Conservation (phyloP, 768 basidiomycete species). For the Calvatia gigantea region DNA sequence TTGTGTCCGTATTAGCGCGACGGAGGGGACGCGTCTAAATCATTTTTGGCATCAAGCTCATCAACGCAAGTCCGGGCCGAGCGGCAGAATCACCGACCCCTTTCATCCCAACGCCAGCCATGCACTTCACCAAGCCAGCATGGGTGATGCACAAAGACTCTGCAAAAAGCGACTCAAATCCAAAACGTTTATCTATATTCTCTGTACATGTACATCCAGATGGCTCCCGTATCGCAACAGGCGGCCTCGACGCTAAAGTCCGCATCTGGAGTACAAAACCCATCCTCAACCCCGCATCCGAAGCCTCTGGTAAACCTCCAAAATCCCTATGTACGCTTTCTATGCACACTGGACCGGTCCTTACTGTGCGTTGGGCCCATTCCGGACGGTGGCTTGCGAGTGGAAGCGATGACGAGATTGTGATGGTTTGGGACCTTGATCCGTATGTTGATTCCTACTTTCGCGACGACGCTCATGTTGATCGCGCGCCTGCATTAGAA, state of each 20-base stretch:
- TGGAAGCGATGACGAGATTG: constrained; percentile 92
- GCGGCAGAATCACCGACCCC: background rate
- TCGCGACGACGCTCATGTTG: background rate
- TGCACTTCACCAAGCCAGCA: constrained; percentile 87
- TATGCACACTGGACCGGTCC: constrained; percentile 92
- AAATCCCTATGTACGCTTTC: constrained; percentile 88
- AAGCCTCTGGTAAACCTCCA: constrained; percentile 67
- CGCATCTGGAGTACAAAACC: constrained; percentile 98
- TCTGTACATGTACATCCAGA: constrained; percentile 94
- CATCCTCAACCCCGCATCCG: constrained; percentile 73
- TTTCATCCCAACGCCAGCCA: constrained; percentile 26
- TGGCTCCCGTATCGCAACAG: constrained; percentile 94
- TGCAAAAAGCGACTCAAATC: constrained; percentile 56
- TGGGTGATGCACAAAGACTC: constrained; percentile 84
- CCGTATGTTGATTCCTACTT: constrained; percentile 57
- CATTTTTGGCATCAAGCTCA: too few relatives aligned
- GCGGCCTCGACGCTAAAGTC: constrained; percentile 92
- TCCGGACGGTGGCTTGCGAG: constrained; percentile 93
- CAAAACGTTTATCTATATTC: constrained; percentile 82
- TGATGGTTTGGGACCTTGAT: constrained; percentile 97
- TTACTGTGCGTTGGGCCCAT: constrained; percentile 91
- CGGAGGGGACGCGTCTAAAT: too few relatives aligned
- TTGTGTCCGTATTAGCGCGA: too few relatives aligned
- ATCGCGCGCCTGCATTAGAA: constrained; percentile 36
- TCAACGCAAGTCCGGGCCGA: background rate